Conservation (phyloP, 2,329 filamentous ascomycete genomes). For the Cadophora sp. region DNA sequence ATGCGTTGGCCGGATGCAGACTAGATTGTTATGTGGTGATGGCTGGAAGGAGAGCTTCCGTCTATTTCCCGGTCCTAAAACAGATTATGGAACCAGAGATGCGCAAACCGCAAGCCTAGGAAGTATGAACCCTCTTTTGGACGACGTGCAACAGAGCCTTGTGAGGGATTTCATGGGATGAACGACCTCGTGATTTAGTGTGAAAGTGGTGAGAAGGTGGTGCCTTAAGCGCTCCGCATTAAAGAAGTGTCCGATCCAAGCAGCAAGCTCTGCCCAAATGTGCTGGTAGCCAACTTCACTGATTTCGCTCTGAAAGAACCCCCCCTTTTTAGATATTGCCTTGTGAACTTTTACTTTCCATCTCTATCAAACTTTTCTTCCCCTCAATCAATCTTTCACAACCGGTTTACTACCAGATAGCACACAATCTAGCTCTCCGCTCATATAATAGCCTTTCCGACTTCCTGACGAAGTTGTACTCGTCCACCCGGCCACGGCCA, state of each 20-base stretch:
- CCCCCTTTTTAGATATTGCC: too few species aligned
- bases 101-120: slow-evolving; percentile 10
- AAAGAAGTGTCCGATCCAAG: background rate
- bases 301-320: too few species aligned
- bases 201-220: background rate
- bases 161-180: slow-evolving; percentile 6
- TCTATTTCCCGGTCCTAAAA: slow-evolving; percentile 6
- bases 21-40: background rate
- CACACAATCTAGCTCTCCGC: background rate
- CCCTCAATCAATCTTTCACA: background rate
- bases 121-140: slow-evolving; percentile 19
- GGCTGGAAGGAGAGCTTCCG: slow-evolving; percentile 31
- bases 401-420: background rate
- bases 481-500: slow-evolving; percentile 19
- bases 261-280: too few species aligned
- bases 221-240: background rate
- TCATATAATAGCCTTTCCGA: background rate
- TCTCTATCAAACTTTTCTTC: background rate
- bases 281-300: too few species aligned
- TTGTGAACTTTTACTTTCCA: background rate
- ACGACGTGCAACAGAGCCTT: slow-evolving; percentile 26
- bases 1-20: slow-evolving; percentile 20
- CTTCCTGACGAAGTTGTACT: background rate
- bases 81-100: slow-evolving; percentile 17
- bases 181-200: slow-evolving; percentile 6